Conservation (phyloP, 345 rosid genomes). For the Clarkia xantiana region DNA sequence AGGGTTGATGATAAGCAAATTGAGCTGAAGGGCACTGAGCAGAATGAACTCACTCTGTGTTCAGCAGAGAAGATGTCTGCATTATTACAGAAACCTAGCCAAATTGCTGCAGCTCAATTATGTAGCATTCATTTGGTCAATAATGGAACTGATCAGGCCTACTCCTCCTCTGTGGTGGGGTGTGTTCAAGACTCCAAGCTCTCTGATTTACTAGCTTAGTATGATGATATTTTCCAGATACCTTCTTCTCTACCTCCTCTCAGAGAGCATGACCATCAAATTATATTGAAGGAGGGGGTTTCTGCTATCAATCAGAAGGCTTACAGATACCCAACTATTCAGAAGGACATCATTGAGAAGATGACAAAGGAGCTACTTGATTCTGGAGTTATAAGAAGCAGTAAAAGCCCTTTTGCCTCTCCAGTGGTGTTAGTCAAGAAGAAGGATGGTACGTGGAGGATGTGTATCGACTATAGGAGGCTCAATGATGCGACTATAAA, state of each 20-base stretch:
- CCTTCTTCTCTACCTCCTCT: not conserved
- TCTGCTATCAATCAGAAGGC: not conserved
- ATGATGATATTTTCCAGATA: not conserved
- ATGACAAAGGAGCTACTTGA: not conserved
- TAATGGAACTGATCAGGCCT: too few relatives aligned
- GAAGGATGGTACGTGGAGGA: too few relatives aligned
- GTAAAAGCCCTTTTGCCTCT: too few relatives aligned
- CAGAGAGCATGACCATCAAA: not conserved
- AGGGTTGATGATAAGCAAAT: not conserved
- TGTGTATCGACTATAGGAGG: too few relatives aligned
- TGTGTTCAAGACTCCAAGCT: not conserved
- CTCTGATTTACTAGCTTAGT: not conserved
- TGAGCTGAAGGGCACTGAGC: not conserved
- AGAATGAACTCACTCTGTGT: too few relatives aligned
- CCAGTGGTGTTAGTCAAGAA: too few relatives aligned
- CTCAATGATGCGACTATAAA: too few relatives aligned
- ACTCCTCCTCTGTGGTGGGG: too few relatives aligned
- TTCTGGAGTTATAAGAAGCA: not conserved
- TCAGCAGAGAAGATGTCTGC: too few relatives aligned
- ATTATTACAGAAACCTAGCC: too few relatives aligned
- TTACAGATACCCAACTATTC: not conserved
- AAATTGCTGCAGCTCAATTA: too few relatives aligned
- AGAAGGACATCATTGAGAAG: not conserved
- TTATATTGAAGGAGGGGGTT: not conserved
- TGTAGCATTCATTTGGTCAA: too few relatives aligned